Base-by-base conservation (phyloP, 2,329 filamentous ascomycete species). In the Cytospora mali region DNA sequence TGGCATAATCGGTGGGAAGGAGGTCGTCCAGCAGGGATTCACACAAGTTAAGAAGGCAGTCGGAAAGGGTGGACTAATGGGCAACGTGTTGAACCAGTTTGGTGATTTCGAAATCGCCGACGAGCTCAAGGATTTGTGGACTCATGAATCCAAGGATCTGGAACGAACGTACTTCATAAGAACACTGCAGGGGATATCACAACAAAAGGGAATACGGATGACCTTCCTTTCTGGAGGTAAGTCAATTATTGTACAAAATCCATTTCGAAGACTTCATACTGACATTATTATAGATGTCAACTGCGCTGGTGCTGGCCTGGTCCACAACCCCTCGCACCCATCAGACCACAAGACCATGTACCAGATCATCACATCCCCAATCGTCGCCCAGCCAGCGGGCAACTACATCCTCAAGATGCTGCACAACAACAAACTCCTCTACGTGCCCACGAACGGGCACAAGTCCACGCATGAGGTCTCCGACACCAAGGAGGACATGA, bases 401-500 rank as follows among this genome's bases (percentile, higher is more conserved):
- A 86, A 84, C 68, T 97, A 97, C 77, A 88, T 98, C 49, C 83
- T 98, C 69, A 96, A 96, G 75, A 85, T 99, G 72, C 87, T 99
- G n/a, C 93, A 98, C 81, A 95, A 90, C 80, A 94, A 93, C 78
- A 95, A 94, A 75, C 86, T 91, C 42, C 86, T 98, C 29, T 99
- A 97, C 75, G 84, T 99, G 60, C 95, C 95, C 0, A 83, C 85
- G 60, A 99, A 99, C 75, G 94, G 94, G 1, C 87, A 92, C 62
- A 85, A 86, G 67, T 88, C 90, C 1, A 89, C 83, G 1, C 86
- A 92, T 50, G 84, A 88, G 67, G 84, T 91, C 1, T 90, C 88
- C 1, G 95, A 99, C 74, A 99, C 95, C 53, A 98, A 99, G 77
- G 95, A 99, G 76, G 95, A 99, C 77, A 99, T 99, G 95, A 96